Percentiles rank a stretch among this genome's conserved stretches.
Conservation (phyloP, 2,329 filamentous ascomycete species). For the Chaetomiaceae sp. region DNA sequence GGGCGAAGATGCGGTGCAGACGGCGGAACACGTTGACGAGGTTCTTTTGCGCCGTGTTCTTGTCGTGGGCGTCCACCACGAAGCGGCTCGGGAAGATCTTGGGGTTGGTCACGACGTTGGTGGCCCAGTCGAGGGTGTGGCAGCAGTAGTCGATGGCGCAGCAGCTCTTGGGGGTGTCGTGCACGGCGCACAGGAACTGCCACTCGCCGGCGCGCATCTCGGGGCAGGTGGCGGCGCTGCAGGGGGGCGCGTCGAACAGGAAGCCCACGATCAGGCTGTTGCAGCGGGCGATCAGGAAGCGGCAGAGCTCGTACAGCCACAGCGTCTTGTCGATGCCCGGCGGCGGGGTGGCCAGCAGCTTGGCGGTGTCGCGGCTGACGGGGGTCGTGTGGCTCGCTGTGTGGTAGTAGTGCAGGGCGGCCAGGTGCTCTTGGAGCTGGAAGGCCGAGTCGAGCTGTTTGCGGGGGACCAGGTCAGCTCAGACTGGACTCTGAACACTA, state of each 20-base stretch:
- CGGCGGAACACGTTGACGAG: constrained; percentile 92
- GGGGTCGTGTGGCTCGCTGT: constrained; percentile 65
- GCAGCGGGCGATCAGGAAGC: constrained; percentile 90
- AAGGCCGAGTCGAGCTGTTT: constrained; percentile 92
- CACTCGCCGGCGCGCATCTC: constrained; percentile 99
- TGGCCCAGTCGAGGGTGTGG: constrained; percentile 96
- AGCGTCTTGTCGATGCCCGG: constrained; percentile 77
- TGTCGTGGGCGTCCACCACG: constrained; percentile 56
- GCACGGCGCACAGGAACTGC: constrained; percentile 97
- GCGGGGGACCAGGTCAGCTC: not conserved
- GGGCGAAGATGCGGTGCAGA: constrained; percentile 93
- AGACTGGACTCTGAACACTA: not conserved
- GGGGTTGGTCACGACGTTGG: constrained; percentile 86
- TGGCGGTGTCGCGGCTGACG: constrained; percentile 71
- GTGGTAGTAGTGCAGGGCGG: constrained; percentile 80
- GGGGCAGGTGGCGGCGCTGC: constrained; percentile 82
- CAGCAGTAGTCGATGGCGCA: constrained; percentile 99
- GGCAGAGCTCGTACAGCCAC: constrained; percentile 97
- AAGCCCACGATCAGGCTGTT: constrained; percentile 91
- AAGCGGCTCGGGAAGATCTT: constrained; percentile 93
- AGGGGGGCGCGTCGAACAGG: constrained; percentile 84
- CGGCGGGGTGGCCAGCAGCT: constrained; percentile 73
- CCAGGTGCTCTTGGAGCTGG: constrained; percentile 94
- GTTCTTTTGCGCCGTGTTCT: constrained; percentile 67
- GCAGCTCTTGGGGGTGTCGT: constrained; percentile 93